Evolutionary conservation across 768 basidiomycete species (phyloP), one percentile per base, ranked within the genome.

Genomic region (Amanita pseudoporphyria): DNA sequence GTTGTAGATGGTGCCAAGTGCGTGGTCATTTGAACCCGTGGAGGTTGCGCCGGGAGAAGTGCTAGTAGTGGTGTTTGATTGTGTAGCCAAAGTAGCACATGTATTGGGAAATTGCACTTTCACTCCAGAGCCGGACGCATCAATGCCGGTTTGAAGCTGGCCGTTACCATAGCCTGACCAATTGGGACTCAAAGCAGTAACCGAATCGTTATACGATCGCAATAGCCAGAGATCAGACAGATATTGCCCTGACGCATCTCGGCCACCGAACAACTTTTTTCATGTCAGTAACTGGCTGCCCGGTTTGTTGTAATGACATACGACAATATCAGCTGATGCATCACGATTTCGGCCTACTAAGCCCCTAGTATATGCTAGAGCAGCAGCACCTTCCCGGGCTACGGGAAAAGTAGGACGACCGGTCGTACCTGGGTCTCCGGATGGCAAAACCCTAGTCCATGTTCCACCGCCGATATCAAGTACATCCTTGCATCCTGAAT

Each of bases 221-320:
- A 91, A 70, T 6, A 91, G 61, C 88, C 88, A 91, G 9, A 91
- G 59, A 49, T 91, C 88, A 35, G 79, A 74, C 3, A 88, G 69
- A 58, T 85, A 81, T 21, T 69, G 76, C 12, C 87, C 87, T 49
- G 67, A 61, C 38, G 70, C 67, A 60, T 87, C 85, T 56, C 75
- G 74, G 35, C 88, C 88, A 30, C 88, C 88, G 54, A 87, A 91
- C 9, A 90, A 63, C 74, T 75, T 5, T 9, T n/a, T 28, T 24
- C 28, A 26, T n/a, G 28, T 43, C 19, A 32, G 5, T 35, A 41
- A 36, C 36, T 38, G 14, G 37, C 28, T 42, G 35, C 53, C 30
- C 44, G 21, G 45, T 35, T 40, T 26, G 14, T 47, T 22, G 35
- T 33, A 28, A 19, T 12, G 18, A 63, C 72, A 44, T 56, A 77